Evolutionary conservation across 2,329 filamentous ascomycete species (phyloP), one percentile per base, ranked within the genome.

Genomic region (Fusarium sp.): DNA sequence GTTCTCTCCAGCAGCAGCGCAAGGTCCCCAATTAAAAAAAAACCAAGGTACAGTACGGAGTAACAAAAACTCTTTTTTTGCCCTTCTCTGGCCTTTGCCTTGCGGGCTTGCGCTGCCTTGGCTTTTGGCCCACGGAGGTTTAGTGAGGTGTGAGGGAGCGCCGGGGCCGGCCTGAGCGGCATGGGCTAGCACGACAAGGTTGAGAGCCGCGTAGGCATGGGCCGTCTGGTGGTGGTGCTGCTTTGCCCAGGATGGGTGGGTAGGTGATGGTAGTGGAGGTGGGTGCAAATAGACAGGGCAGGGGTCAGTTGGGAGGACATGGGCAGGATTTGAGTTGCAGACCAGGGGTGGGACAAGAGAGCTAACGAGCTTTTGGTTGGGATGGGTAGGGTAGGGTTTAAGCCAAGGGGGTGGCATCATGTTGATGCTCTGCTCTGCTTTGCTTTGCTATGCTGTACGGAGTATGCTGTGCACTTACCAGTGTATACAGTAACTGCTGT

Each of bases 121-220:
- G 56, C 48, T 43, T 21, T 55, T 56, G 43, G 23, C 34, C 57
- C 14, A 38, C 44, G 54, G 54, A 26, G 43, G 51, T 38, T 48
- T 59, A 59, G 56, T 48, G 50, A 66, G 56, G 65, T 48, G 58
- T 67, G 61, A 56, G 52, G 52, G 19, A 65, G 49, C 65, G 54
- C 53, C 65, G 62, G 69, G 68, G 68, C 70, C 70, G 70, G 71
- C 54, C 70, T 67, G 67, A 68, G 69, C 71, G 71, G 71, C 71
- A 71, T 73, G 58, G 54, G 48, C 70, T 73, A 73, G 59, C 51
- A 69, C 65, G 69, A 73, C 70, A 72, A 72, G 69, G 71, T 73
- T 71, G 62, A 69, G 69, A 73, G 71, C 71, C 71, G 71, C 71
- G 70, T 72, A 73, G 70, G 62, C 65, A 71, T 69, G 67, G 71